Percentiles rank a stretch among this genome's conserved stretches.
phyloP scores from a whole-genome alignment of 257 asterid genomes.

The Petrea volubilis region DNA sequence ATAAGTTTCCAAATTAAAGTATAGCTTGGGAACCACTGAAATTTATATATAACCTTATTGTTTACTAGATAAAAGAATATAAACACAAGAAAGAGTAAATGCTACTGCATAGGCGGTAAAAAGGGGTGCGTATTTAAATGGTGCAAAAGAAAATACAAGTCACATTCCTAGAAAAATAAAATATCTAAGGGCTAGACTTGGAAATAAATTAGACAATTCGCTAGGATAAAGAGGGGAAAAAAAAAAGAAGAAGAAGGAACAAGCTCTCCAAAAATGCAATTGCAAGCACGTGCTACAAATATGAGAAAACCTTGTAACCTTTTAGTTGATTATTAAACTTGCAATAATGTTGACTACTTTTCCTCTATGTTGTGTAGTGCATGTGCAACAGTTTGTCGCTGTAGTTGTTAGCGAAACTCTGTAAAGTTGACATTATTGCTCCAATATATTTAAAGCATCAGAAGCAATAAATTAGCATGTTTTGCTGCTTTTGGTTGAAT shows the following conservation, averaged over 20 bases:
- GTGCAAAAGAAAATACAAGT: not conserved
- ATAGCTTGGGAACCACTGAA: not conserved
- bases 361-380: not conserved
- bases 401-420: no score
- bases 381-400: not conserved
- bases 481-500: not conserved
- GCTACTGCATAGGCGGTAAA: not conserved
- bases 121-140: not conserved
- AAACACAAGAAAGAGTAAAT: not conserved
- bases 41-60: not conserved
- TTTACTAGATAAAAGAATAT: not conserved
- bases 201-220: not conserved
- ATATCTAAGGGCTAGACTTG: not conserved
- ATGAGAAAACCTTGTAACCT: not conserved
- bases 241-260: not conserved
- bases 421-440: no score
- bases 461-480: no score
- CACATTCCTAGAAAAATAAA: not conserved
- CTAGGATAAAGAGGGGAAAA: not conserved
- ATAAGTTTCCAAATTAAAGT: not conserved
- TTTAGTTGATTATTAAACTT: not conserved
- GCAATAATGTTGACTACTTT: not conserved
- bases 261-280: not conserved
- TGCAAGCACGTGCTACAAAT: not conserved
- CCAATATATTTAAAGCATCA: no score